A percentile compares a stretch with the other conserved stretches of the same genome.
phyloP scores from a whole-genome alignment of 164 flowering plant genomes.

The Sedum album region DNA sequence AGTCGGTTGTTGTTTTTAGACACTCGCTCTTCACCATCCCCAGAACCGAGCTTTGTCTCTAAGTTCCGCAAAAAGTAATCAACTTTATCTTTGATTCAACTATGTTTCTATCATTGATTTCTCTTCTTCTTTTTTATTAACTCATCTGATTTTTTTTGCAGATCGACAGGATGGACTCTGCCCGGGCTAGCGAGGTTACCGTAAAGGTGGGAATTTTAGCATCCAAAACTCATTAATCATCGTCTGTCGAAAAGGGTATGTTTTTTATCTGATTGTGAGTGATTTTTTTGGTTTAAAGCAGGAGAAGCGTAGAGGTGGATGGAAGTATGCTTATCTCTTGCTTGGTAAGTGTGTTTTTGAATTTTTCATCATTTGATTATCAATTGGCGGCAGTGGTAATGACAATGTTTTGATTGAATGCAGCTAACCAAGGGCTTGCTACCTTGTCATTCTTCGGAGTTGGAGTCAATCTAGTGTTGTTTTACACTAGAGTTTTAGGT shows the following conservation, averaged over 20 bases:
- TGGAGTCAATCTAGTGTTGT: slow-evolving; percentile 77
- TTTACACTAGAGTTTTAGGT: slow-evolving; percentile 63
- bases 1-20: neutral
- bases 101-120: neutral
- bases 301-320: slow-evolving; percentile 39
- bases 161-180: slow-evolving; percentile 4
- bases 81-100: no score
- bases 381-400: neutral
- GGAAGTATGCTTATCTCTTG: slow-evolving; percentile 37
- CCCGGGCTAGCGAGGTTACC: neutral
- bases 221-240: neutral
- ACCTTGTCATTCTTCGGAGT: slow-evolving; percentile 88
- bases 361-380: no score
- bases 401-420: slow-evolving; percentile 11
- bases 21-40: slow-evolving; percentile 18
- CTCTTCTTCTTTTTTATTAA: neutral
- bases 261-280: neutral
- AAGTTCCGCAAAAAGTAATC: slow-evolving; percentile 13
- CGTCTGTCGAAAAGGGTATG: neutral
- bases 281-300: neutral
- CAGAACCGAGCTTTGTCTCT: slow-evolving; percentile 11
- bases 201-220: neutral
- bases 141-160: neutral
- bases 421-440: slow-evolving; percentile 79
- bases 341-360: slow-evolving; percentile 26